phyloP scores from a whole-genome alignment of 2,329 filamentous ascomycete genomes.

The Cytospora chrysosperma region DNA sequence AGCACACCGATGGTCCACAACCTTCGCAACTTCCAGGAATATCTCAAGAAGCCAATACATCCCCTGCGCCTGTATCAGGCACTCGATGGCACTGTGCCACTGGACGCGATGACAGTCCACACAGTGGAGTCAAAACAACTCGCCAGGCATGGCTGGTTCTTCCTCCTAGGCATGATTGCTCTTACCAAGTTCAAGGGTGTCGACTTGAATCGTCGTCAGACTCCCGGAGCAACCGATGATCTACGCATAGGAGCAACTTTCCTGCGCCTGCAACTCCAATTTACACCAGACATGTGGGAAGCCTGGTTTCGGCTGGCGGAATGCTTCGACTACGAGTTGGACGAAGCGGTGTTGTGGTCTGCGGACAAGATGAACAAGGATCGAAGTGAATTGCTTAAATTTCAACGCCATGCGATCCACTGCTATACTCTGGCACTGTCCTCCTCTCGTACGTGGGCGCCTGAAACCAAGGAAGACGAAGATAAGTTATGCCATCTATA shows the following conservation, averaged over 20 bases:
- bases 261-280: conserved; percentile 78
- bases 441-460: conserved; percentile 52
- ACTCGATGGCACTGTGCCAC: conserved; percentile 72
- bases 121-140: conserved; percentile 66
- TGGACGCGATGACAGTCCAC: conserved; percentile 70
- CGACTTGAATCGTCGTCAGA: conserved; percentile 71
- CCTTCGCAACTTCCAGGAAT: conserved; percentile 75
- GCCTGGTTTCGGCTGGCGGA: conserved; percentile 88
- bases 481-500: conserved; percentile 59
- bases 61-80: conserved; percentile 77
- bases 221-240: conserved; percentile 77
- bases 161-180: conserved; percentile 82
- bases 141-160: conserved; percentile 87
- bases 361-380: conserved; percentile 90
- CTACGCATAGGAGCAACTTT: conserved; percentile 79
- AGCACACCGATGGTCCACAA: conserved; percentile 84
- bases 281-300: conserved; percentile 80
- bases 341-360: conserved; percentile 84
- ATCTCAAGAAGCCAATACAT: conserved; percentile 80
- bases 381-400: conserved; percentile 68
- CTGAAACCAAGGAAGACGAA: conserved; percentile 46
- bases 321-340: conserved; percentile 82
- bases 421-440: conserved; percentile 67
- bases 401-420: conserved; percentile 79
- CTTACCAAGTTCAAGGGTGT: conserved; percentile 77